Evolutionary conservation across 495 filamentous ascomycete species (phyloP), one percentile per base, ranked within the genome.

Genomic region (Podospora anserina): DNA sequence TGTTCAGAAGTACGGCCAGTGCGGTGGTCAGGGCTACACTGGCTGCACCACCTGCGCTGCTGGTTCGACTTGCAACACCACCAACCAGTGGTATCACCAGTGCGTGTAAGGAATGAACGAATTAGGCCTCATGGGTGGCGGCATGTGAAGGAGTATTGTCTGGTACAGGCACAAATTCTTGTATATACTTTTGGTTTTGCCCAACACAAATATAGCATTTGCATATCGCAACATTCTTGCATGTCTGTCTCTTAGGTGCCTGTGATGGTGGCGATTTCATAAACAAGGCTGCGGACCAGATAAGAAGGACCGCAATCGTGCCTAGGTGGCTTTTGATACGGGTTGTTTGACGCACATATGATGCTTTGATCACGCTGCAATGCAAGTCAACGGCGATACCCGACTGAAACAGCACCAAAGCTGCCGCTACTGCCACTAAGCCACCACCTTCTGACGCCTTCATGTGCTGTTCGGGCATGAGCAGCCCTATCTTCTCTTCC

Each of bases 21-120:
- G 83, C 61, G 83, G 82, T 18, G 83, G 83, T 0, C 76, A 34
- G 7, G 82, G 79, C 3, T 84, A 75, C 62, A 77, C 77, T 0
- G 82, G 82, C 3, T 84, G 82, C 72, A 82, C 78, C 0, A 70
- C 57, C 23, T 84, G 81, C 67, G 76, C 62, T 39, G 79, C 69
- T 20, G 76, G 76, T 15, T 62, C 69, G 5, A 74, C 71, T 2
- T 78, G 76, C 70, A 63, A 62, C 30, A 71, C 68, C 18, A 67
- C 71, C 11, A 49, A 63, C 70, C 76, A 74, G 26, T 80, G 78
- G 39, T 82, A 82, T 67, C 80, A 74, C 56, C 79, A 82, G 70
- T 82, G 79, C 58, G 62, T 72, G 16, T 81, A 76, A 67, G 20
- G 18, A 44, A 49, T 39, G 34, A 39, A 11, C 6, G 34, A 39